Base-by-base conservation (phyloP, 331 rosid genomes). In the Stylosanthes scabra region DNA sequence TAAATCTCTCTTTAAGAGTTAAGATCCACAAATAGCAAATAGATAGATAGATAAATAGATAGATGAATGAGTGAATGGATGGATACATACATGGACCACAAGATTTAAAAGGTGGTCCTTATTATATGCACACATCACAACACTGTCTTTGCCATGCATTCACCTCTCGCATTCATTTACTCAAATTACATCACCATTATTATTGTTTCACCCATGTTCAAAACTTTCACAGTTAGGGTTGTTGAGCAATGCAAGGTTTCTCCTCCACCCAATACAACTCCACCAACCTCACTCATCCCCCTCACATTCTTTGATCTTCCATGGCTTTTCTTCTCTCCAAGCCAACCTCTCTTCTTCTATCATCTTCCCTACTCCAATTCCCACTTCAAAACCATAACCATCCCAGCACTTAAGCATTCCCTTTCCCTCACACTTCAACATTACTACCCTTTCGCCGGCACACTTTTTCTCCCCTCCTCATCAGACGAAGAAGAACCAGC, bases 311-410 rank as follows among this genome's bases (percentile, higher is more conserved):
- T 88, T 1, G 92, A 85, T 79, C 60, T 83, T 20, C 88, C 90
- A 39, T 88, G 93, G 90, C 93, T 88, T 37, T 81, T 86, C 79
- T 88, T 80, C 87, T 81, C 89, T 58, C 90, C 87, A 55, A 75
- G 67, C 76, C 74, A 79, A 45, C 87, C 85, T 59, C 72, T 85
- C 2, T 83, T 85, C 69, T 72, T 88, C 83, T 88, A 79, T 34
- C 68, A 84, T 5, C 66, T 81, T 61, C 86, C 86, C 3, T 40
- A 37, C 40, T 37, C 87, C 54, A 70, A 14, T 31, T 45, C 72
- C n/a, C 47, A 77, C 27, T 83, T 88, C 86, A 72, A 59, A 6
- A 15, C 55, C 80, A 82, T 27, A n/a, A n/a, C 61, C 11, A 40
- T 88, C 68, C 93, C 88, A 51, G 78, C 52, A 28, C 82, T 88